Evolutionary conservation across 345 rosid species (phyloP).

Genomic region (Erysimum cheiranthoides): DNA sequence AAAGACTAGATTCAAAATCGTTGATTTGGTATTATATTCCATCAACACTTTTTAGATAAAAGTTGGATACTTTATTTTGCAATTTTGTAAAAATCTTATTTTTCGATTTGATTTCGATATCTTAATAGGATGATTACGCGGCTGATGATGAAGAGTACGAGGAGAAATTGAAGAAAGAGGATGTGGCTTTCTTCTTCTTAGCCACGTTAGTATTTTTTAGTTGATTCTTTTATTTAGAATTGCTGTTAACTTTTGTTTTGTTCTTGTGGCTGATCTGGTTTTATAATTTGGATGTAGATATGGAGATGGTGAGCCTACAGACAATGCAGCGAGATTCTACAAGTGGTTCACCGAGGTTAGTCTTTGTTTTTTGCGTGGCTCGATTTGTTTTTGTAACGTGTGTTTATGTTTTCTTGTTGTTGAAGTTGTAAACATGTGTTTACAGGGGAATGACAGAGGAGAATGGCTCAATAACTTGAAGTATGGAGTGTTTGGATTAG

Average conservation of each 20-base stretch:
- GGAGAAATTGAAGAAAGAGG: conserved; percentile 89
- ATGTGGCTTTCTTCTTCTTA: conserved; percentile 76
- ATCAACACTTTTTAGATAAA: conserved; percentile 12
- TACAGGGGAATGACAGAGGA: conserved; percentile 75
- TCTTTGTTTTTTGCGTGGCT: conserved; percentile 21
- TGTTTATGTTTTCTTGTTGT: conserved; percentile 32
- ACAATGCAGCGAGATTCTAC: conserved; percentile 97
- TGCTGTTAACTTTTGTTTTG: background rate
- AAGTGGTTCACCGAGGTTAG: conserved; percentile 96
- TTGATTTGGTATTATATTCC: conserved; percentile 73
- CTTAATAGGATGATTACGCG: conserved; percentile 85
- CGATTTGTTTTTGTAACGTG: background rate
- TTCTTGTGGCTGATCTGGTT: conserved; percentile 23
- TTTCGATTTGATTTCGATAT: conserved; percentile 1
- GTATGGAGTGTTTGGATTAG: conserved; percentile 93
- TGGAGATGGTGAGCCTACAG: conserved; percentile 99
- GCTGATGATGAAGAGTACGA: conserved; percentile 94
- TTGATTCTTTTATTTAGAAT: background rate
- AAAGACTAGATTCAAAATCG: conserved; percentile 71
- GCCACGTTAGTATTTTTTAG: conserved; percentile 75
- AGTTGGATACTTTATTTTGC: background rate
- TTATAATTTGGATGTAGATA: conserved; percentile 56
- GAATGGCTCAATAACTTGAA: conserved; percentile 73
- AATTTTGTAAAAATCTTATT: background rate
- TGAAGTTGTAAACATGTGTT: conserved; percentile 35